These are phyloP conservation scores for Balansia obtecta DNA, from an alignment of 2,329 filamentous ascomycete genomes.

Conservation along the genomic window DNA sequence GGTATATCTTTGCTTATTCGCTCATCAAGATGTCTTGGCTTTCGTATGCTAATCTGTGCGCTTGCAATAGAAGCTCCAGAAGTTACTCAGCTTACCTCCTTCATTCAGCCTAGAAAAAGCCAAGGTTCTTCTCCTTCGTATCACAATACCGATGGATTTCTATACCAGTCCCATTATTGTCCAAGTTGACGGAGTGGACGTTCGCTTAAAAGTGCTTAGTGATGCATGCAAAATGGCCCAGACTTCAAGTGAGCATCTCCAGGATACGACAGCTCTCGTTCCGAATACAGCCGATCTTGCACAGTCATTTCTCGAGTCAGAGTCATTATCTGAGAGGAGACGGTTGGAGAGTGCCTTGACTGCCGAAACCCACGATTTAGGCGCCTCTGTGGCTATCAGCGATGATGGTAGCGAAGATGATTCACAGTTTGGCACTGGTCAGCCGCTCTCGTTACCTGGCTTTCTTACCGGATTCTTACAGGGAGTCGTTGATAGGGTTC, in stretches of 20 bases:
- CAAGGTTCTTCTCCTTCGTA: slow-evolving; percentile 59
- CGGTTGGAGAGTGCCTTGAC: slow-evolving; percentile 58
- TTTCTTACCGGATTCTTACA: slow-evolving; percentile 64
- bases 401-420: slow-evolving; percentile 53
- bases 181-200: slow-evolving; percentile 69
- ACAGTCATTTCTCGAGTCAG: slow-evolving; percentile 64
- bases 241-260: slow-evolving; percentile 16
- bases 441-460: slow-evolving; percentile 53
- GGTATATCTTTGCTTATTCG: slow-evolving; percentile 30
- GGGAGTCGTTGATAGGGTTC: slow-evolving; percentile 58
- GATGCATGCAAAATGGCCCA: slow-evolving; percentile 29
- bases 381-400: slow-evolving; percentile 46
- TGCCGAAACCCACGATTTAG: slow-evolving; percentile 48
- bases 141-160: slow-evolving; percentile 80
- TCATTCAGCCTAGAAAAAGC: slow-evolving; percentile 62
- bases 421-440: slow-evolving; percentile 52
- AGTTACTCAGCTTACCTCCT: slow-evolving; percentile 60
- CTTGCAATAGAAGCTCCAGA: slow-evolving; percentile 58
- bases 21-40: slow-evolving; percentile 13
- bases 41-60: slow-evolving; percentile 5
- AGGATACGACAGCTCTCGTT: slow-evolving; percentile 27
- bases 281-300: slow-evolving; percentile 64
- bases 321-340: slow-evolving; percentile 51
- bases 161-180: slow-evolving; percentile 73
- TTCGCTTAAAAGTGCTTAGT: slow-evolving; percentile 45